Base-by-base conservation (phyloP, 768 basidiomycete genomes). In the Sutorius australiensis region DNA sequence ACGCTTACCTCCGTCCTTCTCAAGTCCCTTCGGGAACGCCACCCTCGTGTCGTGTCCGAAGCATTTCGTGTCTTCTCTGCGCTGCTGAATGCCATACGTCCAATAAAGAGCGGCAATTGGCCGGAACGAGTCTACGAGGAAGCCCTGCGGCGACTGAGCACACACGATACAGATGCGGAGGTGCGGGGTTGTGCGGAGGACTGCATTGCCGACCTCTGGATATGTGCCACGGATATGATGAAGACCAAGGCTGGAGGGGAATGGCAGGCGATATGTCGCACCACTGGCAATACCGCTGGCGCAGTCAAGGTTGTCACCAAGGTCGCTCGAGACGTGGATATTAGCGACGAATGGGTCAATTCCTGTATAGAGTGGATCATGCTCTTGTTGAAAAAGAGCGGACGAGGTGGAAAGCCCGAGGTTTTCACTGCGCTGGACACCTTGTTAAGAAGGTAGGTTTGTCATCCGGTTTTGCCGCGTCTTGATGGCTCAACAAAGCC, bases 151-250 rank as follows among this genome's bases (percentile, higher is more conserved):
- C 78, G 92, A 47, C 72, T 99, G 34, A 80, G 75, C 46, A 86
- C 80, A 42, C 83, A 89, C 55, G 89, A 95, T 59, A 95, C 95
- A 1, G 95, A 98, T 67, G 84, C 89, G 4, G 95, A 97, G 57
- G 92, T 98, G 19, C 82, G 93, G 34, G 77, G 80, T 24, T 83
- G 80, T 57, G 93, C 93, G 0, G 87, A 98, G 61, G 84, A 87
- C 31, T 83, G 83, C 45, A 79, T 95, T 40, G 94, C 87, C 1
- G 87, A 93, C 65, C 73, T 98, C 9, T 92, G 97, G 85, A 80
- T 92, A 46, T 86, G 84, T 59, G 92, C 93, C 1, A 85, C 88
- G 1, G 90, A 93, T 43, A 69, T 83, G 13, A 77, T 90, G 33
- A 78, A 69, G 58, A 66, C 71, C 2, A 87, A 86, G 66, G 80